A percentile compares a stretch with the other conserved stretches of the same genome.
Conservation (phyloP, 2,329 filamentous ascomycete species). For the Albifimbria verrucaria region DNA sequence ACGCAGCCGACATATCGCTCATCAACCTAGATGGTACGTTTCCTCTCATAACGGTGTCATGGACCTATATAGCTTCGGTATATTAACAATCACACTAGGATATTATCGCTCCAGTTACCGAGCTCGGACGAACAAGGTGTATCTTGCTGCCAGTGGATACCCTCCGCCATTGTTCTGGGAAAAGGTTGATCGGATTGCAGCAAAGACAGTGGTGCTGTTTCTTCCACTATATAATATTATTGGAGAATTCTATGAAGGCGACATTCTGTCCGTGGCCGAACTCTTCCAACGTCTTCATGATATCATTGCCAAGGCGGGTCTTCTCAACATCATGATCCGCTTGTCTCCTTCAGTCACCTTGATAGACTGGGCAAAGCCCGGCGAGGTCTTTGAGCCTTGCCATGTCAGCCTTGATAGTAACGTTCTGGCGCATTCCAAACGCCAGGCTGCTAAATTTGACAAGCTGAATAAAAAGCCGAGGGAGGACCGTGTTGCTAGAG, state of each 20-base stretch:
- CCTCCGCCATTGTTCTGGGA: conserved; percentile 25
- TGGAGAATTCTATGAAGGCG: conserved; percentile 7
- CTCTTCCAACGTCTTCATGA: conserved; percentile 24
- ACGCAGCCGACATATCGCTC: conserved; percentile 18
- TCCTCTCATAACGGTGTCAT: background rate
- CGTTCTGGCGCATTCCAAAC: conserved; percentile 13
- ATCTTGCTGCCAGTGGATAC: conserved; percentile 15
- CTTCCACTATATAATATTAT: conserved; percentile 19
- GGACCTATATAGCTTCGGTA: background rate
- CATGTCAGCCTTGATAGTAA: conserved; percentile 18
- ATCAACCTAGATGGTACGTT: conserved; percentile 23
- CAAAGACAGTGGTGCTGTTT: conserved; percentile 18
- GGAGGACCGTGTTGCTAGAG: conserved; percentile 15
- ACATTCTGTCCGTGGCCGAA: conserved; percentile 4
- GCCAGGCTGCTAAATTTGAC: conserved; percentile 6
- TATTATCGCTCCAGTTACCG: conserved; percentile 11
- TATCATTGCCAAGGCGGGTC: conserved; percentile 25
- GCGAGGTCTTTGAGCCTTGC: conserved; percentile 17
- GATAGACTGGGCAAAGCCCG: conserved; percentile 25
- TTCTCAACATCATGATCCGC: conserved; percentile 24
- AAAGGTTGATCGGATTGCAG: conserved; percentile 23
- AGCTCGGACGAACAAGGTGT: conserved; percentile 18
- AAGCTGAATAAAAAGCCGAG: background rate
- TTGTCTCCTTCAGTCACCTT: conserved; percentile 19
- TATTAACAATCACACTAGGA: no score